These are phyloP conservation scores for Staphylotrichum tortipilum DNA, from an alignment of 495 filamentous ascomycete species.

Conservation along the genomic window DNA sequence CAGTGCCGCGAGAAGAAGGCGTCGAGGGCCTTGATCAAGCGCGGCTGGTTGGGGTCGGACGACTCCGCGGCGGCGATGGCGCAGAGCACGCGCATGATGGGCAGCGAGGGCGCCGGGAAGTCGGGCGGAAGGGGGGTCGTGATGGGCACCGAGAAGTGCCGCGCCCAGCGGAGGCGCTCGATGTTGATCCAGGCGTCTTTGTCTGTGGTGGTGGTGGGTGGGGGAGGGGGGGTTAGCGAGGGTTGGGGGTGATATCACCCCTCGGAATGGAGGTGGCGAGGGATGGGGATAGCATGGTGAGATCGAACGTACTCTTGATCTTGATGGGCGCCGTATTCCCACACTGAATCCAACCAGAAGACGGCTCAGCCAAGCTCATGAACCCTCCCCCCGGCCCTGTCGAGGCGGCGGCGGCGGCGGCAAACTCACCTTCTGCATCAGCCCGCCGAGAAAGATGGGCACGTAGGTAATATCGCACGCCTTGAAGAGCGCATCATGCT, in stretches of 20 bases:
- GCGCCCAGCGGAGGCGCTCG: constrained; percentile 56
- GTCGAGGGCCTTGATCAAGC: constrained; percentile 38
- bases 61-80: constrained; percentile 21
- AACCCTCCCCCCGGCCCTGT: too few relatives aligned
- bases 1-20: constrained; percentile 51
- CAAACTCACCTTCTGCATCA: constrained; percentile 48
- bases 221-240: not conserved
- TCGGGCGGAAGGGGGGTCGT: constrained; percentile 37
- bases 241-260: not conserved
- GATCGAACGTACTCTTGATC: constrained; percentile 54
- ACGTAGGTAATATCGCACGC: constrained; percentile 53
- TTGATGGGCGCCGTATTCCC: constrained; percentile 54
- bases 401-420: too few relatives aligned
- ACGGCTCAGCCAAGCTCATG: not conserved
- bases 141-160: constrained; percentile 53
- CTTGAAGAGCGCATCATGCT: constrained; percentile 56
- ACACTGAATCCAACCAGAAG: constrained; percentile 27
- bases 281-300: too few relatives aligned
- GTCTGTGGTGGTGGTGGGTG: constrained; percentile 35
- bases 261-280: not conserved
- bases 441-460: constrained; percentile 60
- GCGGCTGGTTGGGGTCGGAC: constrained; percentile 22
- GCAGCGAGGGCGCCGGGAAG: constrained; percentile 52
- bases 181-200: constrained; percentile 55
- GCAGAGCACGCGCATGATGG: constrained; percentile 42